These are phyloP conservation scores for Scedosporium boydii DNA, from an alignment of 2,329 filamentous ascomycete genomes.

Conservation along the genomic window DNA sequence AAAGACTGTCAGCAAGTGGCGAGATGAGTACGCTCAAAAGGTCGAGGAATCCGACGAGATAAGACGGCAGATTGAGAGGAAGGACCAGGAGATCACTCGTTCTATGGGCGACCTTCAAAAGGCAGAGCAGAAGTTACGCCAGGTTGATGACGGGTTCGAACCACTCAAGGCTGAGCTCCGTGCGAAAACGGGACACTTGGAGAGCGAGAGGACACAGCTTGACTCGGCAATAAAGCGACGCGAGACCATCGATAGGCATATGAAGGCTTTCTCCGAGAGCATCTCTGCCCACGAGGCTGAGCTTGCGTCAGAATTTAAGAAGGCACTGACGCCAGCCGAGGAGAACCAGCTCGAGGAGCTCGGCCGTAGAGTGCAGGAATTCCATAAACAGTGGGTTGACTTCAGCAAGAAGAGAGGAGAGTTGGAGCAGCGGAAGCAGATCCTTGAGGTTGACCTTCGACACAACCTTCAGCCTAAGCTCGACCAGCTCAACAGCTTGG, in stretches of 20 bases:
- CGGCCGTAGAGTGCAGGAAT: slow-evolving; percentile 56
- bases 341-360: slow-evolving; percentile 70
- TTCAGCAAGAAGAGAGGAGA: slow-evolving; percentile 64
- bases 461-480: slow-evolving; percentile 81
- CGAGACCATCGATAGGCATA: slow-evolving; percentile 62
- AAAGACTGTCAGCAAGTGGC: slow-evolving; percentile 62
- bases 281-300: slow-evolving; percentile 72
- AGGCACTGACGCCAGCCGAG: slow-evolving; percentile 73
- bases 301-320: slow-evolving; percentile 81
- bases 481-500: slow-evolving; percentile 73
- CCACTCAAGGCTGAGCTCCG: slow-evolving; percentile 70
- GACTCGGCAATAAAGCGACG: slow-evolving; percentile 56
- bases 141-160: slow-evolving; percentile 73
- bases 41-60: slow-evolving; percentile 56
- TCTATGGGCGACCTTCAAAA: slow-evolving; percentile 80
- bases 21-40: slow-evolving; percentile 63
- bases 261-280: slow-evolving; percentile 68
- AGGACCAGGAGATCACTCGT: slow-evolving; percentile 82
- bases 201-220: slow-evolving; percentile 63
- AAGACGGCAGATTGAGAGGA: slow-evolving; percentile 58
- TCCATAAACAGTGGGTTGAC: slow-evolving; percentile 70
- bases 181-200: slow-evolving; percentile 63
- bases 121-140: slow-evolving; percentile 65
- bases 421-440: slow-evolving; percentile 70
- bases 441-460: slow-evolving; percentile 78